phyloP scores from a whole-genome alignment of 2,329 filamentous ascomycete species.

The Penicillium palitans region DNA sequence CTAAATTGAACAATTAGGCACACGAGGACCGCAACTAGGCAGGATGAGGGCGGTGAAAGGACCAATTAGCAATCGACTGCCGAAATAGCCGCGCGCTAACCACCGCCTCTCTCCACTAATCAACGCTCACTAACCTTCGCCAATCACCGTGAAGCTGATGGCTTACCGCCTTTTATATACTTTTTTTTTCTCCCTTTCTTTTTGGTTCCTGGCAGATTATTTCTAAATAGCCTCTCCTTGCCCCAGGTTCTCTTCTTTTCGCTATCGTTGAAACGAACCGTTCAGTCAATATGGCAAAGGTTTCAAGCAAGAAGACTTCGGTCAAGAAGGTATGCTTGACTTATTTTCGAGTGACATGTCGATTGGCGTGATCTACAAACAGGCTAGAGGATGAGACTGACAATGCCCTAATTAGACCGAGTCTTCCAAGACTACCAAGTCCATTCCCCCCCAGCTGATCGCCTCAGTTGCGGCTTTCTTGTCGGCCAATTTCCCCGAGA shows the following conservation, averaged over 20 bases:
- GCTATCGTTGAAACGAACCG: not conserved
- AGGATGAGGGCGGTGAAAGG: not conserved
- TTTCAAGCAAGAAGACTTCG: conserved; percentile 25
- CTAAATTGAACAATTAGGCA: not conserved
- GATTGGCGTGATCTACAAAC: not conserved
- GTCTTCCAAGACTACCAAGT: conserved; percentile 19
- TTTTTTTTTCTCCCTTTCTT: conserved; percentile 27
- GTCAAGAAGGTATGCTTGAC: conserved; percentile 25
- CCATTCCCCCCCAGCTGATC: conserved; percentile 60
- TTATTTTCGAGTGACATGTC: not conserved
- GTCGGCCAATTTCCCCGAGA: conserved; percentile 62
- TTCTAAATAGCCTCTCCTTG: conserved; percentile 11
- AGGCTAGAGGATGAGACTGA: conserved; percentile 8
- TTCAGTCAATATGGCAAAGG: conserved; percentile 30
- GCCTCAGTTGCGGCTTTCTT: conserved; percentile 68
- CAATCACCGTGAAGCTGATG: conserved; percentile 20
- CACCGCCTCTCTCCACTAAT: not conserved
- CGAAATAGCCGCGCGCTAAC: not conserved
- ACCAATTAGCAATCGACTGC: not conserved
- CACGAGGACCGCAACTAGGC: not conserved
- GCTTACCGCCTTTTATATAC: conserved; percentile 30
- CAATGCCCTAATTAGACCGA: conserved; percentile 23
- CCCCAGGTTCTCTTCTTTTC: conserved; percentile 4
- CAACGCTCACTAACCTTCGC: not conserved
- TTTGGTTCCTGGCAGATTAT: conserved; percentile 19